Evolutionary conservation across 495 filamentous ascomycete species (phyloP).

Genomic region (Daldinia childiae): DNA sequence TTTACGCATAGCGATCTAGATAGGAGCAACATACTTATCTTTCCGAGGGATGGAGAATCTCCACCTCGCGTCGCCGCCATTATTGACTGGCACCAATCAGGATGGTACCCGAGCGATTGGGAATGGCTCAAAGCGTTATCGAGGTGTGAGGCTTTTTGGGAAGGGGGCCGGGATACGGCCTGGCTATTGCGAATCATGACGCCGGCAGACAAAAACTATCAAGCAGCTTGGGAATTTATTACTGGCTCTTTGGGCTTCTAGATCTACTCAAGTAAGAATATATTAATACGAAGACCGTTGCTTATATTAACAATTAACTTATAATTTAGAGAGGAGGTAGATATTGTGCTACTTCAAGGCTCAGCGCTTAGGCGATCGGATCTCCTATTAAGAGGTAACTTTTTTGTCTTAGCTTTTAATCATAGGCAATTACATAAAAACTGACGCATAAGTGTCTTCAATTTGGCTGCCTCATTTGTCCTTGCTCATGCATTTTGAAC

Average conservation of each 20-base stretch:
- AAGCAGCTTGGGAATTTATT: neutral
- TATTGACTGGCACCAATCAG: conserved; percentile 62
- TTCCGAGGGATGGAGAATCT: conserved; percentile 29
- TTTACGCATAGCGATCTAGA: conserved; percentile 62
- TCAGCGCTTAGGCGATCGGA: no score
- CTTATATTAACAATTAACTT: neutral
- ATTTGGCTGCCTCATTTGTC: no score
- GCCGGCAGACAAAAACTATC: neutral
- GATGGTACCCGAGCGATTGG: conserved; percentile 60
- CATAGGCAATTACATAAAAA: no score
- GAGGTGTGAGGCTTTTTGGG: conserved; percentile 4
- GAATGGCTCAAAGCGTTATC: conserved; percentile 54
- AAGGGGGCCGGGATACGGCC: neutral
- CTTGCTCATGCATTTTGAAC: no score
- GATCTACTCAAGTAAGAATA: neutral
- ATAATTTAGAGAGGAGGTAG: neutral
- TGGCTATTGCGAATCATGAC: neutral
- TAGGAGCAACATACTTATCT: conserved; percentile 54
- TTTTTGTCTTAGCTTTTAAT: no score
- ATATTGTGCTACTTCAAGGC: no score
- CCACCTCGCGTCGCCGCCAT: conserved; percentile 49
- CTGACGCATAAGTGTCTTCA: no score
- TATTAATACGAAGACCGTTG: neutral
- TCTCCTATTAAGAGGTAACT: no score
- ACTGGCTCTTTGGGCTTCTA: neutral